A percentile compares a stretch with the other conserved stretches of the same genome.
phyloP scores from a whole-genome alignment of 768 basidiomycete genomes.

The Rhodotorula graminis region DNA sequence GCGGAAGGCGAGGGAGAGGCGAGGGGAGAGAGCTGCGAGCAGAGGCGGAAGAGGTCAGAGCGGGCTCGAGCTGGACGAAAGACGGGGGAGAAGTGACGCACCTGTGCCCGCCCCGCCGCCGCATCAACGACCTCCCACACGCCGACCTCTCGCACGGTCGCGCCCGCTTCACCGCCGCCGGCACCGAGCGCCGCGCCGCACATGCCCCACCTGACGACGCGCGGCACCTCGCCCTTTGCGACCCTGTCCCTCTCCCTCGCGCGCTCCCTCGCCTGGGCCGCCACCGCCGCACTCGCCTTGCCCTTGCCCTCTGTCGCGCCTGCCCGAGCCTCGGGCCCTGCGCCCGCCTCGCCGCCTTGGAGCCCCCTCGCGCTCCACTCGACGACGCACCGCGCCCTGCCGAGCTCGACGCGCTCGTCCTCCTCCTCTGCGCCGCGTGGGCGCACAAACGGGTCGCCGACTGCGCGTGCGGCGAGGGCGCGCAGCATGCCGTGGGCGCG shows the following conservation, averaged over 20 bases:
- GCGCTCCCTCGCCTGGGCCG: neutral
- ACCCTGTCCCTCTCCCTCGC: neutral
- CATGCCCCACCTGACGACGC: conserved; percentile 44
- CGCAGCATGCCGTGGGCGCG: neutral
- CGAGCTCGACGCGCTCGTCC: conserved; percentile 27
- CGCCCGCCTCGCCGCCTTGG: conserved; percentile 33
- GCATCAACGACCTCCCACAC: conserved; percentile 16
- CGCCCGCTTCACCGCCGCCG: neutral
- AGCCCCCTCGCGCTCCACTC: conserved; percentile 58
- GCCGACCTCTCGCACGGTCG: neutral
- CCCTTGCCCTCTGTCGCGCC: conserved; percentile 2
- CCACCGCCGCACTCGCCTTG: neutral
- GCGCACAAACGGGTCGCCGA: conserved; percentile 27
- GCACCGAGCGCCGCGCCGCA: conserved; percentile 26
- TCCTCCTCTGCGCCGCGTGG: conserved; percentile 9
- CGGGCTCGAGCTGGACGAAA: neutral
- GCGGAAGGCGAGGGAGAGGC: neutral
- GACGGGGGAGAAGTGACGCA: neutral
- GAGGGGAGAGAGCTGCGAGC: neutral
- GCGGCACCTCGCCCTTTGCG: conserved; percentile 4
- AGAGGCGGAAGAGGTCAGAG: too few species aligned
- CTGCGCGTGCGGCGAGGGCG: neutral
- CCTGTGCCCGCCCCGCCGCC: neutral
- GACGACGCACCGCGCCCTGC: conserved; percentile 48
- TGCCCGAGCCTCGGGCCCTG: neutral